phyloP scores from a whole-genome alignment of 1,284 basidiomycete species.

The Testicularia cyperi region DNA sequence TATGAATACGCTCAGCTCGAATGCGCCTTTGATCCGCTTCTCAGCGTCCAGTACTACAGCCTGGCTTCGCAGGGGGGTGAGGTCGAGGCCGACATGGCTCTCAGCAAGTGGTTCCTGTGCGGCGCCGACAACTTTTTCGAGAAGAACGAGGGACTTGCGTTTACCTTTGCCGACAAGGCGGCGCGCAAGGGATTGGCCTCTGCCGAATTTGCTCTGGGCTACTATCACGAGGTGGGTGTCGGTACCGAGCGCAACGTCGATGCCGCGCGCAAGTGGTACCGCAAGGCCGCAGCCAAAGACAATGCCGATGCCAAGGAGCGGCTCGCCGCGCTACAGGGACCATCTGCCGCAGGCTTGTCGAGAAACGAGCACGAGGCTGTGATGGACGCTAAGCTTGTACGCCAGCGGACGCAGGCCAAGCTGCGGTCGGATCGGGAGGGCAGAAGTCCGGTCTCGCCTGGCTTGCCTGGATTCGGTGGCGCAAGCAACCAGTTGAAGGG shows the following conservation, averaged over 20 bases:
- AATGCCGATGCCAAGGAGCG: conserved; percentile 79
- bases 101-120: conserved; percentile 93
- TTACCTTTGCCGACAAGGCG: conserved; percentile 88
- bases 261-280: conserved; percentile 71
- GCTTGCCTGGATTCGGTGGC: too few relatives aligned
- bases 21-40: conserved; percentile 82
- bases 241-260: conserved; percentile 66
- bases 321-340: conserved; percentile 69
- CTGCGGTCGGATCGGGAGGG: conserved; percentile 39
- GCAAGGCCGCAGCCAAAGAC: conserved; percentile 71
- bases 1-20: conserved; percentile 87
- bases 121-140: conserved; percentile 78
- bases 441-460: conserved; percentile 25
- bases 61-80: conserved; percentile 69
- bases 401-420: conserved; percentile 76
- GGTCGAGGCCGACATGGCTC: conserved; percentile 89
- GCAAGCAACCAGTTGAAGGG: too few relatives aligned
- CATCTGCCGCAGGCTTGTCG: conserved; percentile 64
- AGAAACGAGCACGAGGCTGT: conserved; percentile 77
- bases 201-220: conserved; percentile 92
- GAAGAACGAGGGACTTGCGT: conserved; percentile 83
- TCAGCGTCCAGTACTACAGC: conserved; percentile 89
- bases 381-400: conserved; percentile 76
- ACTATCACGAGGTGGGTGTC: conserved; percentile 74
- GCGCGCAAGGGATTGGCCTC: conserved; percentile 75